Percentiles rank a stretch among this genome's conserved stretches.
Evolutionary conservation across 2,329 filamentous ascomycete species (phyloP).

Genomic region (Rasamsonia emersonii): DNA sequence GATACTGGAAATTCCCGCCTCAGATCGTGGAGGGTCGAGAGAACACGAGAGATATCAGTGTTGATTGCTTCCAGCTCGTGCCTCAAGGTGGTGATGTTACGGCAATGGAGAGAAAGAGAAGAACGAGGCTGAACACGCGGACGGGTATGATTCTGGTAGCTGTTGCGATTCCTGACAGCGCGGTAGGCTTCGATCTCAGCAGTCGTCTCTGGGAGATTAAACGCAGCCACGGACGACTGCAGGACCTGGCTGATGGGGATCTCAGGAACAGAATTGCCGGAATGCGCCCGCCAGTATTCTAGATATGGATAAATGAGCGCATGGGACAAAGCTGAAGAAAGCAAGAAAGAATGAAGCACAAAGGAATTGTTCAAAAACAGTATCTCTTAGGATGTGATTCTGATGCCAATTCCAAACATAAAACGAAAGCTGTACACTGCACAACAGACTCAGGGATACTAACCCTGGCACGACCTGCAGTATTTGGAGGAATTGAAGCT

Average conservation of each 20-base stretch:
- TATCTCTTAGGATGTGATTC: no score
- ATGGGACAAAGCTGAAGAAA: background rate
- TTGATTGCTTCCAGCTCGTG: background rate
- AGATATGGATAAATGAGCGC: constrained; percentile 3
- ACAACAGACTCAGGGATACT: no score
- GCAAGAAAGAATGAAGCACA: background rate
- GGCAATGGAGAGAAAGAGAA: background rate
- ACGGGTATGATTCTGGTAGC: background rate
- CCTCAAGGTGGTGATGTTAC: background rate
- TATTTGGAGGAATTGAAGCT: background rate
- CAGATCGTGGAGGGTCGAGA: background rate
- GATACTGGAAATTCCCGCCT: background rate
- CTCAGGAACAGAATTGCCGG: background rate
- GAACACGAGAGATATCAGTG: background rate
- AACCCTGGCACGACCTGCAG: background rate
- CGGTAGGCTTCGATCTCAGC: constrained; percentile 1
- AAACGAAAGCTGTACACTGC: no score
- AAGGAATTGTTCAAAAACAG: no score
- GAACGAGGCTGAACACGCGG: background rate
- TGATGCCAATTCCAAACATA: no score
- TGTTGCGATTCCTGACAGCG: background rate
- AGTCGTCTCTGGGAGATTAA: constrained; percentile 2
- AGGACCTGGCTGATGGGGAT: background rate
- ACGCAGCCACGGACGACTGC: background rate
- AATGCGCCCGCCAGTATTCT: constrained; percentile 10